Base-by-base conservation (phyloP, 1,284 basidiomycete genomes). In the Trichosporon ovoides region DNA sequence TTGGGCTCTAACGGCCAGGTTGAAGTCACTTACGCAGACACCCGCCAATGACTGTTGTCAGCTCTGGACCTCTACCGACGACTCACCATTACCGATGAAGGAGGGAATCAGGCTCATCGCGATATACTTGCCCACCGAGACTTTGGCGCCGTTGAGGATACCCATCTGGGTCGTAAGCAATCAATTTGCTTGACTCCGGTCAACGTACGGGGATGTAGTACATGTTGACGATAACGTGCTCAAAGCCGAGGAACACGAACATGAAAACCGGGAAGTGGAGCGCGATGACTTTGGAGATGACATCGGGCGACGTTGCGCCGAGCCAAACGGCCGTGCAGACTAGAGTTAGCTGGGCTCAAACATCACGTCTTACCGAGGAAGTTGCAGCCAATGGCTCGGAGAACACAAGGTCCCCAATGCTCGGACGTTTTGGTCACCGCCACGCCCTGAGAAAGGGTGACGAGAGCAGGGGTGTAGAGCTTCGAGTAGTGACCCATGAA, bases 361-460 rank as follows among this genome's bases (percentile, higher is more conserved):
- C 16, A 52, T n/a, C n/a, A n/a, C n/a, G n/a, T n/a, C 62, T 40
- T 20, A 63, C 62, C 62, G n/a, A 76, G 61, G 51, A 73, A 70
- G 66, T 77, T 77, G 59, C 74, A 77, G 3, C 76, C 74, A 50
- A 77, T 76, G 10, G 66, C 73, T 2, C 75, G 61, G 7, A 76
- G 63, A 35, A 76, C 67, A 22, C 70, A 68, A 11, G 69, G 34
- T 0, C 65, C 67, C 67, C 66, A 55, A 2, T 57, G 60, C 36
- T 64, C 38, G 7, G 40, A 52, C 4, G 65, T 70, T 58, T 69
- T 71, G 54, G 57, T 49, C 33, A 65, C 58, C 2, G 64, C 53
- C 16, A 70, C 65, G 11, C 37, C 35, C 4, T 53, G 37, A 1
- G 67, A 61, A 38, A 52, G 63, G 14, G 50, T 60, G 36, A 65